phyloP scores from a whole-genome alignment of 257 asterid genomes.

The Rauvolfia tetraphylla region DNA sequence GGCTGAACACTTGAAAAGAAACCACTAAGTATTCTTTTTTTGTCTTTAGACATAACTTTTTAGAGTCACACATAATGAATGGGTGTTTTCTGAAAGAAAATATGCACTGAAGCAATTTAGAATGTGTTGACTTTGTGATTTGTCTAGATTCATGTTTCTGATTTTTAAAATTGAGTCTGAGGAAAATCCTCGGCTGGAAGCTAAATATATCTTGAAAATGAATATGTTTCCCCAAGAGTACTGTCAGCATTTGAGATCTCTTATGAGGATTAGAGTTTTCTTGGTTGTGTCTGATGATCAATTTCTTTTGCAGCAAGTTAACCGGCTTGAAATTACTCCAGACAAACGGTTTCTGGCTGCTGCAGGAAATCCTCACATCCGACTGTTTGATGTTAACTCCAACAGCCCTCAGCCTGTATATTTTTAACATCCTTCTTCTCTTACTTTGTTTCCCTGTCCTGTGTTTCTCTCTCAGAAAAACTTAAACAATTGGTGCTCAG shows the following conservation, averaged over 20 bases:
- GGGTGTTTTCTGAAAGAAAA: neutral
- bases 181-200: neutral
- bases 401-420: constrained; percentile 84
- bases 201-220: neutral
- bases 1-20: neutral
- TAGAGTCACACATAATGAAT: neutral
- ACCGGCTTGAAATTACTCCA: constrained; percentile 92
- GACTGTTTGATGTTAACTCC: constrained; percentile 83
- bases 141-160: neutral
- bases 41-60: neutral
- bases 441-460: constrained; percentile 5
- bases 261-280: neutral
- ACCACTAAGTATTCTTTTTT: neutral
- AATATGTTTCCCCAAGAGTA: neutral
- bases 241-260: too few relatives aligned
- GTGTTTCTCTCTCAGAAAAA: neutral
- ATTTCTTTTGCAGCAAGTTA: constrained; percentile 65
- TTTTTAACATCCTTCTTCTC: constrained; percentile 12
- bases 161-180: neutral
- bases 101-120: neutral
- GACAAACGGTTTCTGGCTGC: constrained; percentile 88
- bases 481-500: neutral
- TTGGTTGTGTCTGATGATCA: constrained; percentile 26
- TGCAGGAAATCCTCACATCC: constrained; percentile 98
- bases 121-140: neutral